Evolutionary conservation across 2,329 filamentous ascomycete species (phyloP), one percentile per base, ranked within the genome.

Genomic region (Penicillium janthinellum): DNA sequence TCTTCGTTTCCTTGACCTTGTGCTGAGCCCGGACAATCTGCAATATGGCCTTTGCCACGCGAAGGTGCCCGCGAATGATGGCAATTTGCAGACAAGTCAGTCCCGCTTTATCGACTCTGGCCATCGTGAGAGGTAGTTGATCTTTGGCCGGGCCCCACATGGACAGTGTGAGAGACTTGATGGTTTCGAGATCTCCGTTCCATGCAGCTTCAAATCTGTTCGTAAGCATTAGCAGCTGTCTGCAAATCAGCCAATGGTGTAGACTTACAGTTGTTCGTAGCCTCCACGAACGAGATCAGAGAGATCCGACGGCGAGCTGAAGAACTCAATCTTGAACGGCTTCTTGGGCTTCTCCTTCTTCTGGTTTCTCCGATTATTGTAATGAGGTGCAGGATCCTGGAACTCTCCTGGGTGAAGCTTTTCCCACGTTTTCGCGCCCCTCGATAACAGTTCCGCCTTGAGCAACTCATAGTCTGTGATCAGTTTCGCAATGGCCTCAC

Each of bases 11-110:
- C 22, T 78, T 73, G 0, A 85, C 84, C 3, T 82, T 79, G 74
- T 88, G 92, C 68, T 95, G 91, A 2, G 85, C 86, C 47, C 85
- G 81, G 0, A 84, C 82, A 63, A 95, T 92, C 59, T 90, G 87
- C 7, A 95, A 78, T 28, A 95, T 85, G 1, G 82, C 83, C 59
- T 79, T 83, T 0, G 90, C 90, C 12, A 88, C 77, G 0, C 86
- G 81, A 47, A 83, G 73, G 66, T 94, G 88, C 0, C 88, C 88
- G 28, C 84, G 84, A 4, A 89, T 71, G 49, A 90, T 83, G 0
- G 90, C 88, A 52, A 95, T 77, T 0, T 84, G 85, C 69, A 94
- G 91, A 0, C 89, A 87, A 11, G 78, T 85, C 60, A 87, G 82
- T 1, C 68, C 61, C 3, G 73, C 66, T 0, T 67, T 60, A 67